Conservation (phyloP, 1,284 basidiomycete species). For the Salmacisia buchloeana region DNA sequence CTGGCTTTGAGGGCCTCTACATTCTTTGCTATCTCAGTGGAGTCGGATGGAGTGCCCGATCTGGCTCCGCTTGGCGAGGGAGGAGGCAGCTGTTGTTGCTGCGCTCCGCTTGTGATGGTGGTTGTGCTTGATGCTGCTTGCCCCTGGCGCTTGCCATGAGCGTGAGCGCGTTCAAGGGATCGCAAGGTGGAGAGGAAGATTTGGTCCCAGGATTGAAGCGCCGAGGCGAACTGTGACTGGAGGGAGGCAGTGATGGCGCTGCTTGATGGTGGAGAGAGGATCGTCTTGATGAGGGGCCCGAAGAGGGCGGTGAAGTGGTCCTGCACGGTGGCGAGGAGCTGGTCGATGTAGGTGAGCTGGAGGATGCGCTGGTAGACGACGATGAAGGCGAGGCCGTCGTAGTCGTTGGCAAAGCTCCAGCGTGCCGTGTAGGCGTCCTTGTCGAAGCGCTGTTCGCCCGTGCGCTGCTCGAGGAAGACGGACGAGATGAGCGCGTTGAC, state of each 20-base stretch:
- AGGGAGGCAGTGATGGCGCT: constrained; percentile 51
- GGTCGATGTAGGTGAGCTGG: constrained; percentile 87
- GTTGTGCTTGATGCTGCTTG: not conserved
- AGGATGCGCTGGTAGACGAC: constrained; percentile 95
- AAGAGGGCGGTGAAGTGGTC: constrained; percentile 39
- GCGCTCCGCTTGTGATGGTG: not conserved
- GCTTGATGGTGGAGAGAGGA: not conserved
- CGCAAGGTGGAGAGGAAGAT: constrained; percentile 72
- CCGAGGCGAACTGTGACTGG: constrained; percentile 60
- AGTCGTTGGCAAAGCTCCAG: constrained; percentile 44
- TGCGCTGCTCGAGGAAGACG: constrained; percentile 45
- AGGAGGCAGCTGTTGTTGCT: not conserved
- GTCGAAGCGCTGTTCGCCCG: constrained; percentile 36
- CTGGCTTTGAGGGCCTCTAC: constrained; percentile 82
- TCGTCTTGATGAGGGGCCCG: constrained; percentile 21
- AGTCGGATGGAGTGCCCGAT: constrained; percentile 54
- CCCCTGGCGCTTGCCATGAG: constrained; percentile 46
- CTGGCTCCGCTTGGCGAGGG: not conserved
- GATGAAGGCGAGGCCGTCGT: constrained; percentile 52
- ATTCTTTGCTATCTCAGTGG: constrained; percentile 83
- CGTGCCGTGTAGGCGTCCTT: constrained; percentile 42
- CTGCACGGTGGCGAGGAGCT: constrained; percentile 56
- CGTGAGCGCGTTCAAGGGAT: constrained; percentile 68
- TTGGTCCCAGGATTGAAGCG: constrained; percentile 74
- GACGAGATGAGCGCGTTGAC: constrained; percentile 41